Evolutionary conservation across 164 flowering plant species (phyloP), one percentile per base, ranked within the genome.

Genomic region (Berberis thunbergii): DNA sequence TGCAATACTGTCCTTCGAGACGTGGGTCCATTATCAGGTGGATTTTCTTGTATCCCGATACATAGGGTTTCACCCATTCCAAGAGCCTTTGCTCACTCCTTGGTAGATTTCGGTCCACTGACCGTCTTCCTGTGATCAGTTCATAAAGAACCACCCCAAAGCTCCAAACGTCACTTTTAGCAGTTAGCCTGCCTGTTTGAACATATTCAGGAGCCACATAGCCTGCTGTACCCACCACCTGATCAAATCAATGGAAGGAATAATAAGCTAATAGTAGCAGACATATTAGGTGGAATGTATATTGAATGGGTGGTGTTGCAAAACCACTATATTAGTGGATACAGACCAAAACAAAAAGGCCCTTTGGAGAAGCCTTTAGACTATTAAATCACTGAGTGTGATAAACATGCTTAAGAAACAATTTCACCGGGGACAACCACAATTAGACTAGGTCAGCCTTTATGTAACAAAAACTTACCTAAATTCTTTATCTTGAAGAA

Each of bases 141-240:
- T 93, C 98, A 55, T 84, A 89, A 2, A 93, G 91, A 69, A 93
- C 96, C 53, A 93, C 97, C 1, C 98, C 98, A 59, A 84, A 93
- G 78, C 98, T 93, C 97, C 97, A 93, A 11, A 93, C 98, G 67
- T 93, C 98, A 71, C 96, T 93, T 72, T 93, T 93, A 3, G 86
- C 76, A 41, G 96, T 88, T 57, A 93, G 70, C 74, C 84, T 76
- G 38, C 97, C 97, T 3, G 91, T 93, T 54, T 85, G 91, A 57
- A 93, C 84, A 69, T 93, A 93, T 74, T 93, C 98, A 4, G 98
- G 98, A 43, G 98, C 98, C 49, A 96, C 96, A 76, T 93, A 93
- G 59, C 98, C 98, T 40, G 85, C 81, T 39, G 98, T 93, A 45
- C 98, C 98, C 48, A 89, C 96, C 69, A 89, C 96, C 97, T 92